Conservation (phyloP, 139 green algal genomes). For the Closterium sp. region DNA sequence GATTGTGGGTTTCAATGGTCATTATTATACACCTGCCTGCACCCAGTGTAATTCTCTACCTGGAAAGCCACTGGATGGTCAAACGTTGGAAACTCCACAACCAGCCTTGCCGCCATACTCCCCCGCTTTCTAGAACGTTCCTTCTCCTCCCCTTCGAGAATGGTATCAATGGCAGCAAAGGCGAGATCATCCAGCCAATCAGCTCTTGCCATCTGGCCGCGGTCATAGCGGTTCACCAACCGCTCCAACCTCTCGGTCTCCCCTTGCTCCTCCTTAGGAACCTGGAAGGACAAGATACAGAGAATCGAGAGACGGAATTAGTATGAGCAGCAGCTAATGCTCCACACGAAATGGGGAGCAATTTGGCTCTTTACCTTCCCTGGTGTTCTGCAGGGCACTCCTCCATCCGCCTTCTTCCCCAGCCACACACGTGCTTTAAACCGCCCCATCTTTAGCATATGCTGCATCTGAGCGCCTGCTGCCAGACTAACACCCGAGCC, state of each 20-base stretch:
- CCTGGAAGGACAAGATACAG: constrained; percentile 4
- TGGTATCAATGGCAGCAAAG: constrained; percentile 52
- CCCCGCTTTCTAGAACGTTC: not conserved
- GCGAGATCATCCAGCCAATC: constrained; percentile 84
- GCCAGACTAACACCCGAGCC: not conserved
- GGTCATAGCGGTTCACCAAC: constrained; percentile 32
- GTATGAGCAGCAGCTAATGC: not conserved
- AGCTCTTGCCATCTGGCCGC: constrained; percentile 71
- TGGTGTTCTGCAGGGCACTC: not conserved
- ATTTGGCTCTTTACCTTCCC: not conserved
- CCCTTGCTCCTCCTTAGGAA: constrained; percentile 55
- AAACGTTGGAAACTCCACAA: constrained; percentile 77
- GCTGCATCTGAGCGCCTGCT: constrained; percentile 1
- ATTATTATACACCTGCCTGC: too few relatives aligned
- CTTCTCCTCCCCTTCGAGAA: constrained; percentile 33
- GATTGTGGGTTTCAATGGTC: not conserved
- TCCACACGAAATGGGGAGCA: not conserved
- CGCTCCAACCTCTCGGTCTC: constrained; percentile 50
- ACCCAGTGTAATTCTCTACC: constrained; percentile 47
- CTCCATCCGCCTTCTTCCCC: not conserved
- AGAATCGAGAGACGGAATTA: not conserved
- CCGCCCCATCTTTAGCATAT: constrained; percentile 9
- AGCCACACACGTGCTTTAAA: not conserved
- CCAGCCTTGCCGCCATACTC: not conserved
- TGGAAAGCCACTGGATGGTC: constrained; percentile 84